These are phyloP conservation scores for Kwoniella newhampshirensis DNA, from an alignment of 768 basidiomycete species.

Conservation along the genomic window DNA sequence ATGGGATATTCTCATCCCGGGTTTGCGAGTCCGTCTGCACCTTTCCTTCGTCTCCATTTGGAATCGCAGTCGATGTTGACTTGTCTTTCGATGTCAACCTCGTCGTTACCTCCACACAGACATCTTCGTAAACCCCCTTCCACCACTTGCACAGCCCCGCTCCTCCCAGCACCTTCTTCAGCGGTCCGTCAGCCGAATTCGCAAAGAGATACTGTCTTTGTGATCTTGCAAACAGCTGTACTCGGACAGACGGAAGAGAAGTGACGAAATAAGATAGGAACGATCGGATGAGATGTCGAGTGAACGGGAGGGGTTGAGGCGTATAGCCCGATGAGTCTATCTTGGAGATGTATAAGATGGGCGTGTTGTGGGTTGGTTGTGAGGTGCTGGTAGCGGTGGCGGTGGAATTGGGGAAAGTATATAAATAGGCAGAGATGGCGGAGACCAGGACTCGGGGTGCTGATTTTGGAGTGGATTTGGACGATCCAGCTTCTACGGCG, in stretches of 20 bases:
- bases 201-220: slow-evolving; percentile 93
- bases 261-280: slow-evolving; percentile 62
- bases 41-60: not conserved
- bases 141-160: slow-evolving; percentile 87
- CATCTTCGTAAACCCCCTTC: slow-evolving; percentile 69
- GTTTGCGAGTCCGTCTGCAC: not conserved
- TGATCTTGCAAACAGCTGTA: slow-evolving; percentile 86
- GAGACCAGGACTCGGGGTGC: slow-evolving; percentile 63
- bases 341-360: slow-evolving; percentile 86
- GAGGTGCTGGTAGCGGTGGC: slow-evolving; percentile 58
- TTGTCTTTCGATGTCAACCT: not conserved
- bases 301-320: slow-evolving; percentile 52
- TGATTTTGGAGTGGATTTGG: not conserved
- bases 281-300: slow-evolving; percentile 65
- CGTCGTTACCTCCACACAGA: slow-evolving; percentile 55
- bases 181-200: slow-evolving; percentile 68
- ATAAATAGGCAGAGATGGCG: slow-evolving; percentile 61
- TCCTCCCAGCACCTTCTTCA: slow-evolving; percentile 75
- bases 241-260: slow-evolving; percentile 66
- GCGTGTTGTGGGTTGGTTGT: slow-evolving; percentile 59
- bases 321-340: slow-evolving; percentile 88
- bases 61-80: not conserved
- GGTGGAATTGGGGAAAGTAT: slow-evolving; percentile 68
- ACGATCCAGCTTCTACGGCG: not conserved
- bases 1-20: not conserved